Evolutionary conservation across 2,329 filamentous ascomycete genomes (phyloP).

Genomic region (Cladobotryum mycophilum): DNA sequence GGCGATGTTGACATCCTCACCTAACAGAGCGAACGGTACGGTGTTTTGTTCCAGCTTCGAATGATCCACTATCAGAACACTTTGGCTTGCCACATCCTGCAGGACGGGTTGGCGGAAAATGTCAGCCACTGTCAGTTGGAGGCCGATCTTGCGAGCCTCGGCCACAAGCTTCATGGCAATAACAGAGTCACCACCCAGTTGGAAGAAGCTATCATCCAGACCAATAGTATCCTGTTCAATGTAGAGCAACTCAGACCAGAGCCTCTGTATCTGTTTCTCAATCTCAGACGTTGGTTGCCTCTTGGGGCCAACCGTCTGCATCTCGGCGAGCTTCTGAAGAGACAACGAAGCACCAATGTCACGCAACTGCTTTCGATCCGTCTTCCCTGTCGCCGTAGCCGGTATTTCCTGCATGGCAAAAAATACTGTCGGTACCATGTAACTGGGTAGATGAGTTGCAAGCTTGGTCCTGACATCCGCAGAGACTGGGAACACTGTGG

Average conservation of each 20-base stretch:
- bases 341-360: conserved; percentile 20
- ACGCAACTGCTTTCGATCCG: conserved; percentile 3
- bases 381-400: conserved; percentile 1
- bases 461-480: not conserved
- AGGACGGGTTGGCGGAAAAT: conserved; percentile 4
- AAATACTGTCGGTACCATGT: conserved; percentile 37
- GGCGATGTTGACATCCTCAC: not conserved
- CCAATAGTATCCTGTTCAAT: conserved; percentile 21
- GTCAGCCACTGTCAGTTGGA: conserved; percentile 5
- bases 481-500: not conserved
- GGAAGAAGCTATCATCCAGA: conserved; percentile 41
- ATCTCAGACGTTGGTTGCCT: not conserved
- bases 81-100: not conserved
- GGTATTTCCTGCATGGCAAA: conserved; percentile 34
- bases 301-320: not conserved
- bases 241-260: not conserved
- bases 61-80: not conserved
- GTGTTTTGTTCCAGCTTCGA: no score
- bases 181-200: conserved; percentile 42
- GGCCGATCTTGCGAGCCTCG: conserved; percentile 2
- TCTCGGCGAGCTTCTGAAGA: conserved; percentile 31
- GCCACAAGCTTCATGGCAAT: conserved; percentile 39
- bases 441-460: conserved; percentile 17
- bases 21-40: not conserved
- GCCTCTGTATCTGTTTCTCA: not conserved